A percentile compares a stretch with the other conserved stretches of the same genome.
phyloP scores from a whole-genome alignment of 371 early-diverging fungal species.

The Mucor plumbeus region DNA sequence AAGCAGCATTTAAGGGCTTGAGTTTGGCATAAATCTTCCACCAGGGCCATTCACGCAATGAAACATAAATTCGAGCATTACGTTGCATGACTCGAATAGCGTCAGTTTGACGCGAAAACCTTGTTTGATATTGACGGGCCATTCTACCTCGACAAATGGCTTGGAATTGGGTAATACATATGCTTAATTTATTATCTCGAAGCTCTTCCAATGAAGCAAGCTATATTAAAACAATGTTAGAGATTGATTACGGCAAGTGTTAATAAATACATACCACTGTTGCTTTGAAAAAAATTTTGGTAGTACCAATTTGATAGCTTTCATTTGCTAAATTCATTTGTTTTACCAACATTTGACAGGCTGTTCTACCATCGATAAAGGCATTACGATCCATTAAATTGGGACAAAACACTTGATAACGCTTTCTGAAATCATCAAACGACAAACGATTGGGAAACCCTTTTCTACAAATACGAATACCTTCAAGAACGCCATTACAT shows the following conservation, averaged over 20 bases:
- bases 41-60: constrained; percentile 94
- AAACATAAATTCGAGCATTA: constrained; percentile 88
- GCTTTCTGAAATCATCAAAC: constrained; percentile 95
- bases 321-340: constrained; percentile 72
- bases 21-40: constrained; percentile 97
- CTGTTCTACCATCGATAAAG: constrained; percentile 77
- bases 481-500: constrained; percentile 99
- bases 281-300: constrained; percentile 98
- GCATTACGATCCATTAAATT: constrained; percentile 75
- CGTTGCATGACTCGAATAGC: constrained; percentile 91
- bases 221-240: not conserved
- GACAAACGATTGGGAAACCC: constrained; percentile 97
- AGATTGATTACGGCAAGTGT: not conserved
- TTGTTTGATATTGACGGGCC: constrained; percentile 73
- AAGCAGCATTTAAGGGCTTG: constrained; percentile 94
- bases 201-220: constrained; percentile 95
- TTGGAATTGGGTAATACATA: constrained; percentile 86
- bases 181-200: constrained; percentile 84
- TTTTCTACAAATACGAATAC: constrained; percentile 97
- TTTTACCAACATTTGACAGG: constrained; percentile 79
- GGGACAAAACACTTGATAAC: constrained; percentile 94
- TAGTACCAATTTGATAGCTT: constrained; percentile 92
- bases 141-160: constrained; percentile 88
- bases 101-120: constrained; percentile 78
- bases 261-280: constrained; percentile 65